Conservation (phyloP, 306 rosid genomes). For the Myrica gale region DNA sequence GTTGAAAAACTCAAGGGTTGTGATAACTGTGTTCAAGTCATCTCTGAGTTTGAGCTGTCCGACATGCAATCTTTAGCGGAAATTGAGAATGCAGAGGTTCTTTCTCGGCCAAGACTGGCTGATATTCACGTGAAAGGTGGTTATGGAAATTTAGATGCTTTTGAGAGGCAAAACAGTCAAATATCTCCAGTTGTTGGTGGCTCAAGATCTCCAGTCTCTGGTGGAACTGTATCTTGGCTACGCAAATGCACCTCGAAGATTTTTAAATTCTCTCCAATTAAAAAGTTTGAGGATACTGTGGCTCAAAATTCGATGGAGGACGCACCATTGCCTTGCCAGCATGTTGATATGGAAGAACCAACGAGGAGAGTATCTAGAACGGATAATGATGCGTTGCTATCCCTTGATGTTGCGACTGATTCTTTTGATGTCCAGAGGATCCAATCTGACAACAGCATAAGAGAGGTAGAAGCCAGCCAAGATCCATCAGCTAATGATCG, state of each 20-base stretch:
- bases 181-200: constrained; percentile 38
- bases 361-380: constrained; percentile 33
- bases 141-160: constrained; percentile 37
- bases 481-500: constrained; percentile 57
- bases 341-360: constrained; percentile 40
- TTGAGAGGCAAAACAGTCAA: constrained; percentile 46
- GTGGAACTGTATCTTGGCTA: constrained; percentile 77
- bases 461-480: constrained; percentile 57
- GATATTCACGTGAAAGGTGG: constrained; percentile 44
- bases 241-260: constrained; percentile 90
- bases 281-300: constrained; percentile 47
- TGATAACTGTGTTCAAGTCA: constrained; percentile 64
- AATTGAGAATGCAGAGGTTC: constrained; percentile 62
- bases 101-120: constrained; percentile 49
- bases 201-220: constrained; percentile 58
- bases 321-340: constrained; percentile 32
- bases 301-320: constrained; percentile 41
- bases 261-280: constrained; percentile 69
- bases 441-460: constrained; percentile 54
- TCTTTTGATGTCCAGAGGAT: constrained; percentile 54
- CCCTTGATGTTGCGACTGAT: constrained; percentile 68
- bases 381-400: constrained; percentile 69
- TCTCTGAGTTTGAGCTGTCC: constrained; percentile 73
- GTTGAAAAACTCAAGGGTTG: constrained; percentile 68
- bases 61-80: constrained; percentile 60